phyloP scores from a whole-genome alignment of 345 rosid species.

The Salix brachista region DNA sequence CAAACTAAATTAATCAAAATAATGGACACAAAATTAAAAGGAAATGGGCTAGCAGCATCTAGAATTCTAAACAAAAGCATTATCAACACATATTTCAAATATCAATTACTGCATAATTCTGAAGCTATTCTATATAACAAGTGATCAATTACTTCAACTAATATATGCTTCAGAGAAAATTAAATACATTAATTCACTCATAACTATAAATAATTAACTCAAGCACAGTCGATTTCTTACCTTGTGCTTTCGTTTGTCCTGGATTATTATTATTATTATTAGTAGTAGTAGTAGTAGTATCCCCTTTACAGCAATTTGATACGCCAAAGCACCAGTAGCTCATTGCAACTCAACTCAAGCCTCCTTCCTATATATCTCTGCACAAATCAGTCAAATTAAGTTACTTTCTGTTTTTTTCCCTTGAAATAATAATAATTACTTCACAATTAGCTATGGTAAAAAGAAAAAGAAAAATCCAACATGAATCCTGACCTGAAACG shows the following conservation, averaged over 20 bases:
- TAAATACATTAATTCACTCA: background rate
- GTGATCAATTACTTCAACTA: no score
- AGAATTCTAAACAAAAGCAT: background rate
- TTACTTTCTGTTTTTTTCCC: background rate
- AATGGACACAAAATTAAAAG: background rate
- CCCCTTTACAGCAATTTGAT: conserved; percentile 35
- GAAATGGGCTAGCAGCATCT: background rate
- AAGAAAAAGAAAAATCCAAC: background rate
- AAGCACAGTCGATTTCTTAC: conserved; percentile 26
- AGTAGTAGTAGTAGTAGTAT: conserved; percentile 3
- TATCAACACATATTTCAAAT: no score
- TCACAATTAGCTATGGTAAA: background rate
- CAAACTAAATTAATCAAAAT: no score
- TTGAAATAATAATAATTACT: background rate
- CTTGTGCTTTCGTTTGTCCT: conserved; percentile 35
- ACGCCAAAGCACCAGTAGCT: conserved; percentile 47
- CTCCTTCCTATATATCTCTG: conserved; percentile 3
- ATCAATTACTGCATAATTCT: no score
- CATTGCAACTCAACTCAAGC: conserved; percentile 39
- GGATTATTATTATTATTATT: conserved; percentile 17
- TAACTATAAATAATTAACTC: background rate
- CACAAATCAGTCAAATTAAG: background rate
- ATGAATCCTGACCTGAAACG: background rate
- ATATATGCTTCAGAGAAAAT: no score
- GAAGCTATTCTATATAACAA: no score